Percentiles rank a stretch among this genome's conserved stretches.
Evolutionary conservation across 2,329 filamentous ascomycete species (phyloP).

Genomic region (Epichloe bromicola): DNA sequence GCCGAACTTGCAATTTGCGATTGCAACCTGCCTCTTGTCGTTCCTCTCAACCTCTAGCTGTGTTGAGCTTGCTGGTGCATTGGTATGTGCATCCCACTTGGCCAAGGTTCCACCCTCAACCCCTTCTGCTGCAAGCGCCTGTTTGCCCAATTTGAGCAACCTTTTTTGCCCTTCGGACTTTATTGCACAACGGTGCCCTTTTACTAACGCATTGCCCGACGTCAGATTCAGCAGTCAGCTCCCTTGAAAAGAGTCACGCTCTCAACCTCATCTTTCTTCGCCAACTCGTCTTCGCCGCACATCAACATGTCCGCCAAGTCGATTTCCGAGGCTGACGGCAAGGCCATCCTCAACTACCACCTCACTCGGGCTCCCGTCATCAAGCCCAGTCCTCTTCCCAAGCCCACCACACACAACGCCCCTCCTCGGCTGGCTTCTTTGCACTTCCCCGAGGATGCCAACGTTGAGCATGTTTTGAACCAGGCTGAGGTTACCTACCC

Average conservation of each 20-base stretch:
- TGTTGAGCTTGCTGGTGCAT: slow-evolving; percentile 8
- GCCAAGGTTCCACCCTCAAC: background rate
- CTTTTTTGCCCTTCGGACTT: background rate
- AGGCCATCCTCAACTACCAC: slow-evolving; percentile 99
- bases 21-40: background rate
- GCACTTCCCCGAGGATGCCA: slow-evolving; percentile 81
- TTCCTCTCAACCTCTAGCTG: background rate
- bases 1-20: slow-evolving; percentile 4
- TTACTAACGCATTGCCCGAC: slow-evolving; percentile 1
- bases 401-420: slow-evolving; percentile 78
- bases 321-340: slow-evolving; percentile 97
- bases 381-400: slow-evolving; percentile 89
- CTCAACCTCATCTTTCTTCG: background rate
- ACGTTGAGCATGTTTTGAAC: slow-evolving; percentile 73
- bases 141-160: background rate
- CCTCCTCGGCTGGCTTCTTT: slow-evolving; percentile 82
- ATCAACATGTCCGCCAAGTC: slow-evolving; percentile 58
- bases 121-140: background rate
- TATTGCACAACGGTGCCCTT: background rate
- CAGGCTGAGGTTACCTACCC: slow-evolving; percentile 95
- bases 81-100: slow-evolving; percentile 6
- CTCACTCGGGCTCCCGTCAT: slow-evolving; percentile 94
- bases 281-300: slow-evolving; percentile 13
- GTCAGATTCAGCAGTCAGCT: background rate
- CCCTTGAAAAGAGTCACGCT: background rate